These are phyloP conservation scores for Cystobasidium sp. DNA, from an alignment of 1,284 basidiomycete species.

Conservation along the genomic window DNA sequence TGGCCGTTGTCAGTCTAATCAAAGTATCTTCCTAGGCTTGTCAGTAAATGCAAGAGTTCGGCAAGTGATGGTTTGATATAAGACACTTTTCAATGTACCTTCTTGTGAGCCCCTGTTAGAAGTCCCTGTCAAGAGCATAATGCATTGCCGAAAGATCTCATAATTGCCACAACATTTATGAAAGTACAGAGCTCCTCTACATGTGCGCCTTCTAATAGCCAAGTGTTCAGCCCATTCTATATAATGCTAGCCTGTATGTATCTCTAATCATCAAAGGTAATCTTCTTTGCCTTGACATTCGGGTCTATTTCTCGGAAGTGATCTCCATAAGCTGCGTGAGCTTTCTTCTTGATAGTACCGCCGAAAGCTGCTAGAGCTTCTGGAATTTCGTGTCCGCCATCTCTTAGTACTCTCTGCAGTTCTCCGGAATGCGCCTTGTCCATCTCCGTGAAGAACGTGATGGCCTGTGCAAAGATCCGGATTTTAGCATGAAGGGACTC, in stretches of 20 bases:
- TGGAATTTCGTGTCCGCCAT: conserved; percentile 74
- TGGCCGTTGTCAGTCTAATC: no score
- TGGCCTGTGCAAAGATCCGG: conserved; percentile 60
- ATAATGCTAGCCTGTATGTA: background rate
- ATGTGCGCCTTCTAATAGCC: no score
- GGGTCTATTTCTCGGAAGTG: conserved; percentile 61
- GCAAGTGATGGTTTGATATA: no score
- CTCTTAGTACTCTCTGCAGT: conserved; percentile 85
- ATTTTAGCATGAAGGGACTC: background rate
- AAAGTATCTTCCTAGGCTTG: no score
- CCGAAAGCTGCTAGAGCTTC: conserved; percentile 86
- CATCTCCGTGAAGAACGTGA: conserved; percentile 83
- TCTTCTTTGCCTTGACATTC: conserved; percentile 81
- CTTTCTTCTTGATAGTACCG: conserved; percentile 96
- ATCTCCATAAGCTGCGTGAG: conserved; percentile 67
- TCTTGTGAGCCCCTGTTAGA: no score
- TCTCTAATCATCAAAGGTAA: conserved; percentile 68
- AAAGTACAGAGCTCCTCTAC: no score
- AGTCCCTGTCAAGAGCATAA: no score
- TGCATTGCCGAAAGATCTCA: no score
- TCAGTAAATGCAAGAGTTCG: no score
- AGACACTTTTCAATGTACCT: no score
- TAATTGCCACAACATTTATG: no score
- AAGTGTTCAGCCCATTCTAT: background rate
- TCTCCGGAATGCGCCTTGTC: conserved; percentile 68